Evolutionary conservation across 1,139 yeast species (phyloP).

Genomic region (Taiozyma onychis): DNA sequence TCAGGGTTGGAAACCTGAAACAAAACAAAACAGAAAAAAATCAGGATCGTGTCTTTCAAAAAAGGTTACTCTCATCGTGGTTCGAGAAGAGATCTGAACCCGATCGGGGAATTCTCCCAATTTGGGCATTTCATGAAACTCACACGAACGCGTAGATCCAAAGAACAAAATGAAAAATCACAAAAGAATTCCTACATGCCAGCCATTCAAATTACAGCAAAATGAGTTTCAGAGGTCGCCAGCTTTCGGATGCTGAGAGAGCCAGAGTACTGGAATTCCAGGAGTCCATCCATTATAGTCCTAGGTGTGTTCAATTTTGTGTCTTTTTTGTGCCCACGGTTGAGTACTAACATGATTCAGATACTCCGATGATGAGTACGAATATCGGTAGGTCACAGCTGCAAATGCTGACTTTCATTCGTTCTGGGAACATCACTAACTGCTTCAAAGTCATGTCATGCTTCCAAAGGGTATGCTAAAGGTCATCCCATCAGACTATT

Average conservation of each 20-base stretch:
- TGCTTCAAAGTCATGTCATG: conserved; percentile 72
- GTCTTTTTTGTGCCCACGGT: not conserved
- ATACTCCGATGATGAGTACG: conserved; percentile 85
- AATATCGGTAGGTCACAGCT: conserved; percentile 39
- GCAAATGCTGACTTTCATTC: conserved; percentile 14
- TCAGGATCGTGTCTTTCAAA: not conserved
- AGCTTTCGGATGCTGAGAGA: conserved; percentile 76
- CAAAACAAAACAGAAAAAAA: conserved; percentile 7
- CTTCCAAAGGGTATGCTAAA: conserved; percentile 94
- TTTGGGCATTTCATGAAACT: conserved; percentile 1
- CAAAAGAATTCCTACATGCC: not conserved
- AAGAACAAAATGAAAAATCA: not conserved
- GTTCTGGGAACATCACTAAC: conserved; percentile 7
- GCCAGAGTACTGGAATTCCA: conserved; percentile 86
- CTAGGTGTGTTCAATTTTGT: conserved; percentile 37
- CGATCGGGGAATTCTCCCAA: not conserved
- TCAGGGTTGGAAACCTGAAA: not conserved
- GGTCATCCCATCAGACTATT: conserved; percentile 93
- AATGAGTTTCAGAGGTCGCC: conserved; percentile 44
- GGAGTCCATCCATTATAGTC: conserved; percentile 92
- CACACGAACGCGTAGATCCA: not conserved
- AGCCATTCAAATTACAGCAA: not conserved
- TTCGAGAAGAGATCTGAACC: not conserved
- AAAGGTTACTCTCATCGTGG: not conserved
- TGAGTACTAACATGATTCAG: conserved; percentile 27